Evolutionary conservation across 306 rosid species (phyloP).

Genomic region (Ammopiptanthus mongolicus): DNA sequence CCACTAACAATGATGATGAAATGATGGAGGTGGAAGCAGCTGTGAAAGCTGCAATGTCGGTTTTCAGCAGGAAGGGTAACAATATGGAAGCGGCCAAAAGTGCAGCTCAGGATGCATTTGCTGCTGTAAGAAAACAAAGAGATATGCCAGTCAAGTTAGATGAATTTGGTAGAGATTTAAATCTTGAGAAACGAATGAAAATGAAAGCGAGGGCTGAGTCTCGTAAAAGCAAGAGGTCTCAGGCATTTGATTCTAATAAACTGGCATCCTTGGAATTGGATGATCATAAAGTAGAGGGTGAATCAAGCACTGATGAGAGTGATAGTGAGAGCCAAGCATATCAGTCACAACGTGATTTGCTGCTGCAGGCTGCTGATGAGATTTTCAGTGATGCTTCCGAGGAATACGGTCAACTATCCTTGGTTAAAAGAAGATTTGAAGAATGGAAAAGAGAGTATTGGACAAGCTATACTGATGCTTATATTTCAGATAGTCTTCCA

Average conservation of each 20-base stretch:
- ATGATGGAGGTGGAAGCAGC: slow-evolving; percentile 79
- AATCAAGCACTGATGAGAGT: slow-evolving; percentile 96
- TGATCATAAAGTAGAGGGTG: slow-evolving; percentile 75
- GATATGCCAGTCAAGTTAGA: slow-evolving; percentile 77
- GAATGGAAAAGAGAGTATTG: slow-evolving; percentile 76
- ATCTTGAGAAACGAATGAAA: slow-evolving; percentile 80
- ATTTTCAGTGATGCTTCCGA: slow-evolving; percentile 87
- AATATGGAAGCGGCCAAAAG: slow-evolving; percentile 62
- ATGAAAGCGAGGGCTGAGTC: slow-evolving; percentile 63
- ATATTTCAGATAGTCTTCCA: slow-evolving; percentile 84
- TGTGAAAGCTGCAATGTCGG: slow-evolving; percentile 72
- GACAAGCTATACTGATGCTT: slow-evolving; percentile 75
- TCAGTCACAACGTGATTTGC: slow-evolving; percentile 50
- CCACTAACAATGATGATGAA: slow-evolving; percentile 70
- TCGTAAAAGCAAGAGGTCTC: slow-evolving; percentile 46
- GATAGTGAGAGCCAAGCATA: slow-evolving; percentile 75
- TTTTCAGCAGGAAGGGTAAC: slow-evolving; percentile 64
- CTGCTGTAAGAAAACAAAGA: slow-evolving; percentile 61
- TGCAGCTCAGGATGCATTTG: slow-evolving; percentile 80
- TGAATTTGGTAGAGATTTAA: slow-evolving; percentile 90
- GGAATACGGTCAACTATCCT: slow-evolving; percentile 73
- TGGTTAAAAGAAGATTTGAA: slow-evolving; percentile 80
- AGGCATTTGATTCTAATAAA: slow-evolving; percentile 45
- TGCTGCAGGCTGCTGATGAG: slow-evolving; percentile 80
- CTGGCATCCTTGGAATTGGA: slow-evolving; percentile 56